Percentiles rank a stretch among this genome's conserved stretches.
Evolutionary conservation across 2,329 filamentous ascomycete species (phyloP).

Genomic region (Pyrenochaeta sp.): DNA sequence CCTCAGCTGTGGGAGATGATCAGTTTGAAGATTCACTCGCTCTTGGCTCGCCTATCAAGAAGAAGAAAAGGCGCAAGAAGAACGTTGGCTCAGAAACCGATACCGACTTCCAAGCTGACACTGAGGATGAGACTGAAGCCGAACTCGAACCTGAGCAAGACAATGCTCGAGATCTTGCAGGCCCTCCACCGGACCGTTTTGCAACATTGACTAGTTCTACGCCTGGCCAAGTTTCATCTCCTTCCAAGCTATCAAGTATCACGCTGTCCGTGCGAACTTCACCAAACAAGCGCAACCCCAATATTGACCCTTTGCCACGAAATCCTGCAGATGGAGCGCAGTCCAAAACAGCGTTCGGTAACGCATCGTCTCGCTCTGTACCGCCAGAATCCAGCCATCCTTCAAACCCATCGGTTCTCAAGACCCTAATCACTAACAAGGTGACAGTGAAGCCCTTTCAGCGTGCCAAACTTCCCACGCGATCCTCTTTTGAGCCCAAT

Average conservation of each 20-base stretch:
- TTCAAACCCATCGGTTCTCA: conserved; percentile 3
- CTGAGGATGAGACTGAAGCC: conserved; percentile 36
- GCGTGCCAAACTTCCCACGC: conserved; percentile 39
- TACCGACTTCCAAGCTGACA: conserved; percentile 59
- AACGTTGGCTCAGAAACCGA: conserved; percentile 54
- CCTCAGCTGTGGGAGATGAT: conserved; percentile 21
- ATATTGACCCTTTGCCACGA: neutral
- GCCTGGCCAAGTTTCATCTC: conserved; percentile 17
- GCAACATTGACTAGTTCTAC: conserved; percentile 15
- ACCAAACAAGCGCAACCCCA: neutral
- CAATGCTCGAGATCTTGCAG: conserved; percentile 12
- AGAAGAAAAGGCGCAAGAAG: conserved; percentile 35
- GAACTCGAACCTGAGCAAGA: conserved; percentile 13
- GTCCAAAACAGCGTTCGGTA: neutral
- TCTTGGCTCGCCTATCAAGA: conserved; percentile 42
- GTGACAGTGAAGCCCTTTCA: conserved; percentile 42
- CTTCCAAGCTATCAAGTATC: conserved; percentile 8
- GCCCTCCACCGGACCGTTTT: conserved; percentile 9
- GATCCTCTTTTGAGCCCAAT: conserved; percentile 35
- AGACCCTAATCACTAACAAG: conserved; percentile 19
- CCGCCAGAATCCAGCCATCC: neutral
- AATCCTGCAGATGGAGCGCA: neutral
- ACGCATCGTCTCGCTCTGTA: neutral
- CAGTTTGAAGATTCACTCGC: conserved; percentile 25
- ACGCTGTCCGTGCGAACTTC: conserved; percentile 3